A percentile compares a stretch with the other conserved stretches of the same genome.
phyloP scores from a whole-genome alignment of 352 stramenopile genomes.

The Phytophthora cajani region DNA sequence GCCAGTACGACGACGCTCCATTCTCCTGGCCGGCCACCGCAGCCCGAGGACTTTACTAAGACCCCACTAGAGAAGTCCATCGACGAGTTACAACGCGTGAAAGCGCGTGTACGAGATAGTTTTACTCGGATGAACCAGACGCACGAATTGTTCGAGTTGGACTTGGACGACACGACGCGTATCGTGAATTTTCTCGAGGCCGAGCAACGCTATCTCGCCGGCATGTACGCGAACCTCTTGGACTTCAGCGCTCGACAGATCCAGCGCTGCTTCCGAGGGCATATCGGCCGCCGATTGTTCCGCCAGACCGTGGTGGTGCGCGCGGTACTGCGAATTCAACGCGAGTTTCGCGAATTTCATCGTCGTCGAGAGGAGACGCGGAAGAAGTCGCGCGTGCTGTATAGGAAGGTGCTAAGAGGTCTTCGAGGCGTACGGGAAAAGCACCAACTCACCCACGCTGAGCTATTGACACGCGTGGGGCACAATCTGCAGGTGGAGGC shows the following conservation, averaged over 20 bases:
- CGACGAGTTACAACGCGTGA: conserved; percentile 25
- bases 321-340: conserved; percentile 58
- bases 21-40: conserved; percentile 12
- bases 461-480: conserved; percentile 59
- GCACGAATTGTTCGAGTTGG: conserved; percentile 36
- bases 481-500: conserved; percentile 74
- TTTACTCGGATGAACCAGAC: conserved; percentile 49
- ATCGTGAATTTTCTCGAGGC: conserved; percentile 30
- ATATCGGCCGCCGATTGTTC: conserved; percentile 63
- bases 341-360: conserved; percentile 48
- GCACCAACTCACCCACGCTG: conserved; percentile 54
- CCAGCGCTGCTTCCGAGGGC: conserved; percentile 89
- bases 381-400: conserved; percentile 48
- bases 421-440: conserved; percentile 46
- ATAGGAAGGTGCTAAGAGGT: conserved; percentile 58
- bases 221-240: conserved; percentile 38
- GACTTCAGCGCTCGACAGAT: conserved; percentile 61
- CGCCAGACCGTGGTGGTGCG: conserved; percentile 45
- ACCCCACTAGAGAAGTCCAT: conserved; percentile 39
- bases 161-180: conserved; percentile 33
- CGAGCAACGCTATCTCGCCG: conserved; percentile 35
- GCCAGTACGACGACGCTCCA: conserved; percentile 1
- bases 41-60: conserved; percentile 37
- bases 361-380: conserved; percentile 33
- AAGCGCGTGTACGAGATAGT: conserved; percentile 24